Evolutionary conservation across 352 stramenopile species (phyloP).

Genomic region (Phytophthora tubulina): DNA sequence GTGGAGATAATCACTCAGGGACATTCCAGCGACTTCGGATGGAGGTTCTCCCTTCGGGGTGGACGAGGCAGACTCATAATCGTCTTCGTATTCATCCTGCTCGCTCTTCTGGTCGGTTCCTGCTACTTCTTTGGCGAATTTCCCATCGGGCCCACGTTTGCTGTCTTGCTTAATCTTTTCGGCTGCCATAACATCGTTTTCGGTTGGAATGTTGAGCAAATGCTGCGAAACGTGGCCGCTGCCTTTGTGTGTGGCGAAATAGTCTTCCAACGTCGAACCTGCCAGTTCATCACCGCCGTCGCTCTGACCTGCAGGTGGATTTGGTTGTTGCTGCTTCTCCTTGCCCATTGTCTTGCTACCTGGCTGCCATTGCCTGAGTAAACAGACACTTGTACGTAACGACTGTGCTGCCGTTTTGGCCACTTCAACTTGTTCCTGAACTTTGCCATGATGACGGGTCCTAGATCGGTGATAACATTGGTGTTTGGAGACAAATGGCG

Average conservation of each 20-base stretch:
- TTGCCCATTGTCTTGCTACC: constrained; percentile 31
- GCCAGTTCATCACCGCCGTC: constrained; percentile 23
- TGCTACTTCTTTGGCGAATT: background rate
- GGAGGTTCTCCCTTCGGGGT: constrained; percentile 19
- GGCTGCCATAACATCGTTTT: constrained; percentile 65
- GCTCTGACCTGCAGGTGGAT: constrained; percentile 13
- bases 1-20: constrained; percentile 71
- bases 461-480: too few species aligned
- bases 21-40: constrained; percentile 52
- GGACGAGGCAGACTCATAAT: constrained; percentile 55
- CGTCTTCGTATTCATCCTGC: constrained; percentile 45
- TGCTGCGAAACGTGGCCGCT: constrained; percentile 60
- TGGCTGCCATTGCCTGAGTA: constrained; percentile 8
- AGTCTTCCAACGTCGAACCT: constrained; percentile 47
- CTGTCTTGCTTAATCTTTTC: constrained; percentile 37
- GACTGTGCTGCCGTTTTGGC: constrained; percentile 18
- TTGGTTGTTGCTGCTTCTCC: constrained; percentile 31
- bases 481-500: too few species aligned
- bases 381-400: constrained; percentile 18
- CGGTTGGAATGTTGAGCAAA: constrained; percentile 57
- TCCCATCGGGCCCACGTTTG: background rate
- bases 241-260: constrained; percentile 44
- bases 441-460: background rate
- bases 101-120: constrained; percentile 18
- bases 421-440: constrained; percentile 11